Base-by-base conservation (phyloP, 768 basidiomycete species). In the Naematelia encephala region DNA sequence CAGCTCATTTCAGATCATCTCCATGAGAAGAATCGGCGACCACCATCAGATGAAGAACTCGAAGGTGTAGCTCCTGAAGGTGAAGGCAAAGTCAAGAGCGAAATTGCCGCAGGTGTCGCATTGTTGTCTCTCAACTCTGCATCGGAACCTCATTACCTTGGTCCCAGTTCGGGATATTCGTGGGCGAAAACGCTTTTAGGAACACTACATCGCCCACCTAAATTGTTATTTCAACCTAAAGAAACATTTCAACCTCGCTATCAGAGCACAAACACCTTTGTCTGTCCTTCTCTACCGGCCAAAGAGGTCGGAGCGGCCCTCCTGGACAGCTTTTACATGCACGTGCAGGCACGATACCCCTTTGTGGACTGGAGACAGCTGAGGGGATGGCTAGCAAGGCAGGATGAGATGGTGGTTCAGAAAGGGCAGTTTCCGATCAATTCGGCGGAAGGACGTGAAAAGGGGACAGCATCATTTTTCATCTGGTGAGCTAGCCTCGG, bases 351-450 rank as follows among this genome's bases (percentile, higher is more conserved):
- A 11, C 51, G 61, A 19, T 59, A 58, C 53, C 25, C 47, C 4
- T 63, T 63, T 25, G 28, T 63, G 16, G 61, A 63, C 27, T 63
- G 61, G 61, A 44, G 51, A 19, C 59, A 30, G 0, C 44, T 63
- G 1, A 29, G 57, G 13, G 57, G 48, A 13, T 63, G 61, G 61
- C 61, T 56, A 4, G 54, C 48, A n/a, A 58, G 57, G 42, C 57
- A 58, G 50, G 50, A 45, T 1, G 57, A 58, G 34, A 25, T 58
- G 42, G 50, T 58, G 8, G 12, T 51, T 22, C 49, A 49, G 25
- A 58, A 58, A 12, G 57, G 57, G 4, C 25, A n/a, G 23, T 58
- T 51, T 25, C 25, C 28, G 29, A 14, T 28, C 3, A 11, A 21
- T 4, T 51, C 57, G 19, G 21, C 42, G 21, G 50, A 58, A 52